Base-by-base conservation (phyloP, 2,329 filamentous ascomycete genomes). In the Calonectria leucothoes region DNA sequence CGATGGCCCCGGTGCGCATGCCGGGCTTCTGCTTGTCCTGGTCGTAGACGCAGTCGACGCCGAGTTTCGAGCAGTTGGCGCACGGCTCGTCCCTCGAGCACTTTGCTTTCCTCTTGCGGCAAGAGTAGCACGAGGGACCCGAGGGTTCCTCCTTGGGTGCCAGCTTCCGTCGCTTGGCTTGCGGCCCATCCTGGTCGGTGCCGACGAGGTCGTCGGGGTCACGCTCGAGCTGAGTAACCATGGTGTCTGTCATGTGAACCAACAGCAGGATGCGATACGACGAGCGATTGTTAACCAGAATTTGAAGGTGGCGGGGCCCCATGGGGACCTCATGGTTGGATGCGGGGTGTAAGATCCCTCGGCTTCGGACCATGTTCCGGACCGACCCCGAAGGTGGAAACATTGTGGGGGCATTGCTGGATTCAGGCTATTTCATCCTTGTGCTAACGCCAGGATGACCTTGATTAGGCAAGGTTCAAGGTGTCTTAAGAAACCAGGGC, bases 41-140 rank as follows among this genome's bases (percentile, higher is more conserved):
- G 25, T 85, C 82, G 48, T 85, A 85, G 0, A 83, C 67, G 67
- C 83, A 85, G 17, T 84, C 80, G 7, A 80, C 72, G 35, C 61
- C 61, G 11, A 70, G 61, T 11, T 70, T 70, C 3, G 61, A 29
- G 23, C 69, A 70, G 29, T 17, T 70, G 4, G 85, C 83, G 72
- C 87, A 88, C 10, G 86, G 86, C 61, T 86, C 84, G 33, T 81
- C 78, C 27, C 86, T 80, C 31, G 85, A 84, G 77, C 86, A 88
- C 52, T 85, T 86, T 20, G 86, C 83, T 65, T 88, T 87, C 75
- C 86, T 87, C 66, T 83, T 85, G 6, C 86, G 84, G 76, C 86
- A 88, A 0, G 84, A 82, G 66, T 86, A 85, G 59, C 86, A 88
- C 27, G 70, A 68, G 25, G 70, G 70, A 1, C 66, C 70, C 3